Evolutionary conservation across 140 eudicot genomes (phyloP), one percentile per base, ranked within the genome.

Genomic region (Cichorium intybus): DNA sequence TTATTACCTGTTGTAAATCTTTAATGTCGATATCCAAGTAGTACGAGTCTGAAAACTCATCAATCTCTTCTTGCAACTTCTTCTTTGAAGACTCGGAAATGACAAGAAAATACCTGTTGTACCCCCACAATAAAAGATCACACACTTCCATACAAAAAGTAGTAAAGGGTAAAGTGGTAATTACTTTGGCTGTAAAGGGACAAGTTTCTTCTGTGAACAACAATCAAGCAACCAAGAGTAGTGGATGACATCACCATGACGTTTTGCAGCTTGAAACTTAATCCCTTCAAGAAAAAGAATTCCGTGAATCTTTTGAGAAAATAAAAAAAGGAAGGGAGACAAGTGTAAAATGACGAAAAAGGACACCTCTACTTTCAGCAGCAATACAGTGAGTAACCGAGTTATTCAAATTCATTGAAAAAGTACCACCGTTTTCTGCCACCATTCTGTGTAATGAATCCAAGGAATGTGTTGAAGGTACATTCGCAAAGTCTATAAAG

Each of bases 361-460:
- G 28, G 60, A 33, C 22, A 87, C 95, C 96, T 88, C 77, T 84
- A 69, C 83, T 79, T 73, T 88, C 99, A 29, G 97, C 85, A 50
- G 95, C 99, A 65, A 93, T 77, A 72, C 95, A 93, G 77, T 88
- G 97, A 73, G 97, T 93, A 71, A 93, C 97, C 9, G 88, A 64
- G 56, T 80, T 85, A 65, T 86, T 88, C 78, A 93, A 70, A 86
- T 93, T 93, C 97, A 93, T 93, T 14, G 97, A 93, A 74, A 90
- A 93, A 63, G 88, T 77, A 31, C 99, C 97, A 23, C 99, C 99
- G 62, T 93, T 78, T 67, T 88, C 97, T 27, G 77, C 95, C 56
- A 93, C 97, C 86, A 93, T 52, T 69, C 73, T 93, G 78, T 93
- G 99, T 76, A 89, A 46, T 28, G 88, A 66, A 72, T 93, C 90